Conservation (phyloP, 441 rosid species). For the Pelargonium fulgidum region DNA sequence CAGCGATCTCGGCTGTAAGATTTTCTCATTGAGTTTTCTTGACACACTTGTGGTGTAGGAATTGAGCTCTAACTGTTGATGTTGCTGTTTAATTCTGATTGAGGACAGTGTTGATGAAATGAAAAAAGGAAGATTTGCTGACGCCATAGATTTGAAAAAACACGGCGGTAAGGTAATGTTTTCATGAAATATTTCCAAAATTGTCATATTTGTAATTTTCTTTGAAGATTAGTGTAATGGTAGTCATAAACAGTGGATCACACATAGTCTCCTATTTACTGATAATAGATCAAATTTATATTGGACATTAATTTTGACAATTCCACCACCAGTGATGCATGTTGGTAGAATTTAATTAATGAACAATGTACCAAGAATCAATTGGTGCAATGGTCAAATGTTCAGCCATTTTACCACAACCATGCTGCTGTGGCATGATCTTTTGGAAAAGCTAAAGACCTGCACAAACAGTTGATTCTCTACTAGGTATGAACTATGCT, state of each 20-base stretch:
- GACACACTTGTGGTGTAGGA: not conserved
- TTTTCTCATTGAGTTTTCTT: not conserved
- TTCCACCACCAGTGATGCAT: too few species aligned
- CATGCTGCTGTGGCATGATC: too few species aligned
- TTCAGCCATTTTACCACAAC: too few species aligned
- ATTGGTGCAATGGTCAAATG: too few species aligned
- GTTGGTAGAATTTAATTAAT: too few species aligned
- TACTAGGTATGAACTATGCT: too few species aligned
- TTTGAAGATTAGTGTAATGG: not conserved
- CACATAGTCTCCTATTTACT: too few species aligned
- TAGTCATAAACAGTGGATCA: not conserved
- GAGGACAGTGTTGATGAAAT: conserved; percentile 95
- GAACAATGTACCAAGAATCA: too few species aligned
- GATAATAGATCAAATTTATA: too few species aligned
- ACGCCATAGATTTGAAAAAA: conserved; percentile 51
- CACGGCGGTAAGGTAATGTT: conserved; percentile 86
- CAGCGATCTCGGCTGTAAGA: conserved; percentile 85
- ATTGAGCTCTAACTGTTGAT: not conserved
- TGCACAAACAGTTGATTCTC: too few species aligned
- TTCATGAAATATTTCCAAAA: not conserved
- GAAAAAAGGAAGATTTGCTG: conserved; percentile 78
- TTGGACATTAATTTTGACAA: too few species aligned
- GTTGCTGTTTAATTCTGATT: conserved; percentile 31
- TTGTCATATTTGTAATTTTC: not conserved
- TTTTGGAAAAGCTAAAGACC: too few species aligned